A percentile compares a stretch with the other conserved stretches of the same genome.
These are phyloP conservation scores for Blumeriella jaapii DNA, from an alignment of 2,329 filamentous ascomycete species.

Conservation along the genomic window DNA sequence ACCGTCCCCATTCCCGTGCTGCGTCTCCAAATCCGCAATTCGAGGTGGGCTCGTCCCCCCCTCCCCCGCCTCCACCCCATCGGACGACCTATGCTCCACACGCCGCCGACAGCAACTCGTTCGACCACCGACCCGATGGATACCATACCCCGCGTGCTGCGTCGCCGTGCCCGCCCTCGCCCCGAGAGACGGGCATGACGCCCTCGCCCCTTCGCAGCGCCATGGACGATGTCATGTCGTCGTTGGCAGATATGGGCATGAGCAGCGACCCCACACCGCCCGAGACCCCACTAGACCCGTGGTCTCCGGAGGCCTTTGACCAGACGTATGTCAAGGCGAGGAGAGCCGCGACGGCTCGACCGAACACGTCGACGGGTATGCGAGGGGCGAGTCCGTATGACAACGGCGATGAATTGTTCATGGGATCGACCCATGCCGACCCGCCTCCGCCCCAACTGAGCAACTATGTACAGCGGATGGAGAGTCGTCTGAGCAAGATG, in stretches of 20 bases:
- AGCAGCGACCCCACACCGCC: constrained; percentile 44
- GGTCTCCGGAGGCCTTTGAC: constrained; percentile 85
- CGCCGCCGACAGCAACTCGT: constrained; percentile 27
- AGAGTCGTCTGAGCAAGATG: constrained; percentile 50
- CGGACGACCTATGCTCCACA: constrained; percentile 42
- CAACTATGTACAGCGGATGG: constrained; percentile 88
- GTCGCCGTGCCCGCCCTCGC: constrained; percentile 59
- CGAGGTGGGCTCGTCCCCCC: constrained; percentile 32
- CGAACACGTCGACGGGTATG: constrained; percentile 67
- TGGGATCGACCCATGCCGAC: constrained; percentile 31
- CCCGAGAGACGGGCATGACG: constrained; percentile 56
- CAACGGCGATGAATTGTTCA: constrained; percentile 36
- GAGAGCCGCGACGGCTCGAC: constrained; percentile 33
- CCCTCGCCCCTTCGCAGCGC: constrained; percentile 87
- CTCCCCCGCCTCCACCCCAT: constrained; percentile 76
- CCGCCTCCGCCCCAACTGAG: constrained; percentile 58
- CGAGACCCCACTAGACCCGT: constrained; percentile 55
- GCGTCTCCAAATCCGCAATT: constrained; percentile 30
- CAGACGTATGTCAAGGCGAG: constrained; percentile 26
- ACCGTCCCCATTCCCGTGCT: constrained; percentile 28
- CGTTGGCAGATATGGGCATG: constrained; percentile 74
- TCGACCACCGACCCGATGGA: constrained; percentile 31
- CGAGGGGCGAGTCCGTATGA: constrained; percentile 41
- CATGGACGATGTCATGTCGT: constrained; percentile 98
- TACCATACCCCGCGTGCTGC: constrained; percentile 44